Evolutionary conservation across 176 grass and related monocot species (phyloP).

Genomic region (Typha latifolia): DNA sequence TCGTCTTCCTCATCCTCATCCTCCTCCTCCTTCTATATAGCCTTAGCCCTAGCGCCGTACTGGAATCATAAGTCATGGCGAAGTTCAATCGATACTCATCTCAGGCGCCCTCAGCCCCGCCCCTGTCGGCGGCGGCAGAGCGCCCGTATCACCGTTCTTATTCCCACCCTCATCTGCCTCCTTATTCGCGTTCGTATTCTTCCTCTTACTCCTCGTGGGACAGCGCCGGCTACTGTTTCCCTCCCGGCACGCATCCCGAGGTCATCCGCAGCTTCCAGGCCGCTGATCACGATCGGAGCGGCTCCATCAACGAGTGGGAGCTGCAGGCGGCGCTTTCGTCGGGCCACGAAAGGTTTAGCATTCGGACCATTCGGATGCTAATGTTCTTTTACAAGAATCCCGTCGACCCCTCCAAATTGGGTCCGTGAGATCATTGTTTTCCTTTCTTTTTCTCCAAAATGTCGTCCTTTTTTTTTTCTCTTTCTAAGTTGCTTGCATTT

Average conservation of each 20-base stretch:
- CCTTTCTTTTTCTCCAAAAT: background rate
- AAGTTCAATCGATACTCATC: slow-evolving; percentile 33
- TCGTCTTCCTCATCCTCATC: no score
- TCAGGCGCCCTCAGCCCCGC: slow-evolving; percentile 13
- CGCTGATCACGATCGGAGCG: slow-evolving; percentile 63
- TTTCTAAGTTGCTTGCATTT: background rate
- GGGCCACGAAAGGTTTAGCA: slow-evolving; percentile 49
- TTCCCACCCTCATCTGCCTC: background rate
- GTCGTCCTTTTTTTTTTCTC: no score
- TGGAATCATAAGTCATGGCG: slow-evolving; percentile 9
- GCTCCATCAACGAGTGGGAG: slow-evolving; percentile 63
- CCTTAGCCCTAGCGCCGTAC: no score
- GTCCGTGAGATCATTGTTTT: slow-evolving; percentile 9
- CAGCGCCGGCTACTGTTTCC: slow-evolving; percentile 22
- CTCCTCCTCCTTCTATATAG: no score
- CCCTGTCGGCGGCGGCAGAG: background rate
- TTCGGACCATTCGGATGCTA: slow-evolving; percentile 67
- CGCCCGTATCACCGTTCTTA: no score
- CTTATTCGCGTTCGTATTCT: slow-evolving; percentile 12
- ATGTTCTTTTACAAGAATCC: slow-evolving; percentile 61
- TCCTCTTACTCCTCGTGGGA: slow-evolving; percentile 5
- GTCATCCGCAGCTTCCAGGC: slow-evolving; percentile 61
- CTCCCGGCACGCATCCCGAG: slow-evolving; percentile 60
- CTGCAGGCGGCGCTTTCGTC: slow-evolving; percentile 63
- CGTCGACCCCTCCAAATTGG: slow-evolving; percentile 30